Evolutionary conservation across 768 basidiomycete genomes (phyloP), one percentile per base, ranked within the genome.

Genomic region (Tulasnella sp.): DNA sequence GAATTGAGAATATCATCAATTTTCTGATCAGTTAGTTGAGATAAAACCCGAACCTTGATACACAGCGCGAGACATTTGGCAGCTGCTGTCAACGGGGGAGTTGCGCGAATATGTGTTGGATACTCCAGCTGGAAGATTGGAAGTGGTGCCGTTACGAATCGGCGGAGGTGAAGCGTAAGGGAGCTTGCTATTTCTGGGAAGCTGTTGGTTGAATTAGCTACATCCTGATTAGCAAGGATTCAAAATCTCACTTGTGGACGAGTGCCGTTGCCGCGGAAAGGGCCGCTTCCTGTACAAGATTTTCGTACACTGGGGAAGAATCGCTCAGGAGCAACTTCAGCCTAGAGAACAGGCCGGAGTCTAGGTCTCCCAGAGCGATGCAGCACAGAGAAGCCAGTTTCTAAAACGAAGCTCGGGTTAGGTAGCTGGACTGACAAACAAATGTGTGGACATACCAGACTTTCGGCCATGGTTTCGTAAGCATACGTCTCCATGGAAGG

Each of bases 401-500:
- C 93, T 95, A 76, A 0, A 62, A 16, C 34, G 6, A 66, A 5
- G 40, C n/a, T n/a, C 37, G 62, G 19, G 29, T 14, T 62, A 32
- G 63, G 34, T 40, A 16, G 29, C 7, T 3, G 26, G 32, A 5
- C 22, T 19, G 0, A 19, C 16, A 0, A 34, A n/a, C 32, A 32
- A 8, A 19, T 64, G 17, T 66, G 26, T 36, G 59, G 44, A 80
- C 86, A 64, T 76, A 92, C 93, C 84, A 95, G 79, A 75, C 90
- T 90, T 78, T 95, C 93, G 11, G 93, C 91, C 88, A 95, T 89
- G 0, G 93, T 94, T 78, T 95, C 93, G 89, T 90, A 94, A 67
- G 91, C 88, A 79, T 94, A 95, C n/a, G 90, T 91, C 78, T 95
- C 93, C 39, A 89, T 76, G 0, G 89, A 85, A 14, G 91, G 92